Conservation (phyloP, 495 filamentous ascomycete genomes). For the Annulohypoxylon bovei region DNA sequence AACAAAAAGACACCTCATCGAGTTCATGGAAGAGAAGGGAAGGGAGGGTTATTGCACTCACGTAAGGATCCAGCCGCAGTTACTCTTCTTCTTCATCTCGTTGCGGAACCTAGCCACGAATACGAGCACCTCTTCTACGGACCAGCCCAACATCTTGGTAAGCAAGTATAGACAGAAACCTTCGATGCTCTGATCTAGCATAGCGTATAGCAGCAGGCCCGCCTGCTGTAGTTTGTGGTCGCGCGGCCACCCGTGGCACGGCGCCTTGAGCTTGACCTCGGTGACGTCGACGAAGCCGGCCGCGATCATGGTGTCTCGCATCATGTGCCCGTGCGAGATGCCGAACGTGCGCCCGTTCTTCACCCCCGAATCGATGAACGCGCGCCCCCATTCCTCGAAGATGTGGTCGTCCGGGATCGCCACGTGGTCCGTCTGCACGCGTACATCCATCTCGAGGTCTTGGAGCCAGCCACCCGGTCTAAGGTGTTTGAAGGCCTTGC, state of each 20-base stretch:
- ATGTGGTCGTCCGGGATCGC: conserved; percentile 15
- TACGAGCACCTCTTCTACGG: conserved; percentile 11
- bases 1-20: not conserved
- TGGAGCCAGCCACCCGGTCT: conserved; percentile 20
- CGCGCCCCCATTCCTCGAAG: conserved; percentile 13
- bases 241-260: conserved; percentile 22
- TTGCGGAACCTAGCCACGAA: conserved; percentile 11
- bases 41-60: not conserved
- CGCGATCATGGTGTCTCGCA: conserved; percentile 10
- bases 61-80: conserved; percentile 21
- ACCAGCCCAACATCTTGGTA: conserved; percentile 14
- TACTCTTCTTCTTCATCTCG: conserved; percentile 23
- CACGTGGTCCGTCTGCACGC: conserved; percentile 16
- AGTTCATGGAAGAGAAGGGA: not conserved
- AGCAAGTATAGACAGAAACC: conserved; percentile 16
- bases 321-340: conserved; percentile 3
- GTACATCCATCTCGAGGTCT: conserved; percentile 15
- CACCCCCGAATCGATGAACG: conserved; percentile 2
- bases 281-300: conserved; percentile 20
- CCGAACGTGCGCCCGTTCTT: conserved; percentile 9
- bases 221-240: conserved; percentile 25
- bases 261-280: conserved; percentile 19
- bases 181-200: conserved; percentile 24
- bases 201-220: conserved; percentile 14
- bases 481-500: conserved; percentile 16